Base-by-base conservation (phyloP, 768 basidiomycete species). In the Cystobasidium onofrii region DNA sequence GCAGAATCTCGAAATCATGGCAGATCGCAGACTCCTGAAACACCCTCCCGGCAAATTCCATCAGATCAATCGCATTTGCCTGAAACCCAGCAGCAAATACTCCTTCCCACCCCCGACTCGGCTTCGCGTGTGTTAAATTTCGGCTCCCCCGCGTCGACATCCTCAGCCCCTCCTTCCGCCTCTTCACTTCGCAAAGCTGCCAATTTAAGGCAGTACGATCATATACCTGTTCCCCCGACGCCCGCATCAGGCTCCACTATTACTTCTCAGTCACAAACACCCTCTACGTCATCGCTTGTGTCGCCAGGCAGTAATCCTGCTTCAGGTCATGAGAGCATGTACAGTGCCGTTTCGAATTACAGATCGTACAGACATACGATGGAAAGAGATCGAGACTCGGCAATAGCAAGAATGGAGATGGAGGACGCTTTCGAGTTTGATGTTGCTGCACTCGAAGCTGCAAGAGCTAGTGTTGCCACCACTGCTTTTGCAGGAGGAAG, bases 301-400 rank as follows among this genome's bases (percentile, higher is more conserved):
- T 9, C 46, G 27, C 13, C 25, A 60, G 46, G 54, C 23, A 43
- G 66, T 44, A 10, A 34, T 27, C 44, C 62, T 1, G 41, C 29
- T 15, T 43, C 43, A 6, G 31, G 18, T 27, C 50, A 55, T 41
- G 73, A 55, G 31, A 74, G 63, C 63, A 23, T 54, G 1, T 55
- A 60, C 25, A 18, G 27, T 33, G 57, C 74, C 20, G 52, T 60
- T 7, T 75, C 74, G n/a, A 60, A 72, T 43, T 71, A 60, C 60
- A 25, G 69, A 25, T 44, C 74, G 7, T 75, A 75, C 39, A 18
- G 74, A 61, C 74, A 75, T 55, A 75, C 74, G 3, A 55, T 72
- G 33, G 67, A 75, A 60, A 31, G 69, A 39, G 74, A 75, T 31
- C 66, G 74, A 43, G 74, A 75, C 50, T 72, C 70, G 39, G 62